Percentiles rank a stretch among this genome's conserved stretches.
Conservation (phyloP, 805 yeast species). For the Grigorovia jiainica region DNA sequence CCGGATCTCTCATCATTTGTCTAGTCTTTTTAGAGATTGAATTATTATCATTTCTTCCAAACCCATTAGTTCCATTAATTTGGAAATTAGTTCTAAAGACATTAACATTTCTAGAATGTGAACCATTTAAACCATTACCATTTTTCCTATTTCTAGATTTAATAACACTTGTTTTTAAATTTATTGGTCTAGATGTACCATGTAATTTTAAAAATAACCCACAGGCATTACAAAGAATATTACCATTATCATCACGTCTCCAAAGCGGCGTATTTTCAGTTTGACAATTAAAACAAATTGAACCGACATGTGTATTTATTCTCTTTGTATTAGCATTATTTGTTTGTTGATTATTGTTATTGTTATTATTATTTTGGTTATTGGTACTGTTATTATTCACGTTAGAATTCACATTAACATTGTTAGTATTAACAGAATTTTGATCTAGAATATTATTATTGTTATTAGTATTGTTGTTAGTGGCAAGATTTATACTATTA, state of each 20-base stretch:
- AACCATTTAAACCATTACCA: not conserved
- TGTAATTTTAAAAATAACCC: slow-evolving; percentile 81
- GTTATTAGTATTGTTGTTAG: not conserved
- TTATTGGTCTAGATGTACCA: slow-evolving; percentile 84
- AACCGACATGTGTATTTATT: slow-evolving; percentile 17
- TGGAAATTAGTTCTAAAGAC: not conserved
- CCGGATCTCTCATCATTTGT: not conserved
- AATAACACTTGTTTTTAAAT: slow-evolving; percentile 82
- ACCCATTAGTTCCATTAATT: not conserved
- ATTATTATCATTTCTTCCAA: not conserved
- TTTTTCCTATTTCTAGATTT: slow-evolving; percentile 69
- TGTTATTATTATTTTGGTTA: not conserved
- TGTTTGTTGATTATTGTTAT: not conserved
- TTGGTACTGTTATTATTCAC: not conserved
- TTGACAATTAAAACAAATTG: slow-evolving; percentile 78
- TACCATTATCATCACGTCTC: slow-evolving; percentile 87
- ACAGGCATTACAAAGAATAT: slow-evolving; percentile 87
- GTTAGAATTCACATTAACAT: not conserved
- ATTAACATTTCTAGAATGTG: not conserved
- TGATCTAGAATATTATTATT: not conserved
- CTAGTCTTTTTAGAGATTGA: not conserved
- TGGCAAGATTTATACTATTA: not conserved
- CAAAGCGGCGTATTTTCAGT: slow-evolving; percentile 89
- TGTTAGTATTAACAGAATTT: not conserved
- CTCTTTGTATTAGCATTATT: not conserved